Base-by-base conservation (phyloP, 1,284 basidiomycete species). In the Sphagnurus paluster region DNA sequence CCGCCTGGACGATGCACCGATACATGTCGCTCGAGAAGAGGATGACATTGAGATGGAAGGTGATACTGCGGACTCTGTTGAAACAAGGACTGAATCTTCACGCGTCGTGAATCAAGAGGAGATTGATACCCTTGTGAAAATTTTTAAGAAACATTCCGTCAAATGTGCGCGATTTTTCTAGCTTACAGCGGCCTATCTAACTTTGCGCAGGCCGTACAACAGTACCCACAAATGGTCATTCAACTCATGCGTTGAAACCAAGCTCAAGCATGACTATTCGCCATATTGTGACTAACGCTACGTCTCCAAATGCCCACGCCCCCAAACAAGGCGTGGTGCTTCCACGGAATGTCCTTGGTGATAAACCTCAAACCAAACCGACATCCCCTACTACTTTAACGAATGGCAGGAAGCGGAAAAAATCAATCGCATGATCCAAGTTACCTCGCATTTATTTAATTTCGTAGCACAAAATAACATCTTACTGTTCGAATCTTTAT, bases 101-200 rank as follows among this genome's bases (percentile, higher is more conserved):
- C 73, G 76, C 17, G 55, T 63, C 11, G 71, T 80, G 3, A 65
- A 69, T 49, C 54, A 67, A 20, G 58, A 63, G 30, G 81, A 83
- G 60, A 74, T 82, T 63, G 59, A 69, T 20, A 58, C 58, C 10
- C 68, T 84, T 50, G 60, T 78, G 13, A 65, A 70, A 20, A 59
- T 84, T 6, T 84, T 84, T 65, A 70, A 67, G 51, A 56, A 65
- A 13, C 68, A 76, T 49, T 67, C 70, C 4, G 57, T 80, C 35
- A 68, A 69, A 55, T 60, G 80, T 80, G n/a, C n/a, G n/a, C n/a
- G n/a, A n/a, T n/a, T n/a, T n/a, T n/a, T n/a, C n/a, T n/a, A n/a
- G n/a, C n/a, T n/a, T n/a, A n/a, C n/a, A n/a, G n/a, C n/a, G n/a
- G n/a, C n/a, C n/a, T n/a, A n/a, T n/a, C n/a, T n/a, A n/a, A 32